Evolutionary conservation across 1,139 yeast genomes (phyloP).

Genomic region (Hyphopichia wangnamkhiaoensis): DNA sequence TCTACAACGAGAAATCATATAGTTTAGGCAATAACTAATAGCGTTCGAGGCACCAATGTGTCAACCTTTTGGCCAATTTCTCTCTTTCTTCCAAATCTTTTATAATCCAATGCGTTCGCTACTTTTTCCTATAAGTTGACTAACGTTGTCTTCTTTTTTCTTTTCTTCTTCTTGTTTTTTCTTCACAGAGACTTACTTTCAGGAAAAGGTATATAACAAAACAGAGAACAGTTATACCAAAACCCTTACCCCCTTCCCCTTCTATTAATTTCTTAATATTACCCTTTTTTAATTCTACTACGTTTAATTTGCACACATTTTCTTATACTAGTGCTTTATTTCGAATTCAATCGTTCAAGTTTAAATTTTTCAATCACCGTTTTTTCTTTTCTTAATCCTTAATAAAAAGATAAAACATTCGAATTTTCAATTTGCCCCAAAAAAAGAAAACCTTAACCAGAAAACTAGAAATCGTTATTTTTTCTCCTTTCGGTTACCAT

Average conservation of each 20-base stretch:
- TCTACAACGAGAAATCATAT: too few relatives aligned
- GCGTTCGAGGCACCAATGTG: neutral
- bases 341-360: too few relatives aligned
- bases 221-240: constrained; percentile 1
- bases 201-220: neutral
- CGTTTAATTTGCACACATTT: too few relatives aligned
- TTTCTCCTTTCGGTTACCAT: neutral
- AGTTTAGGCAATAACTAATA: too few relatives aligned
- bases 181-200: neutral
- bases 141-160: neutral
- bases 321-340: too few relatives aligned
- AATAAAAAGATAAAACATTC: neutral
- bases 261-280: neutral
- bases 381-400: too few relatives aligned
- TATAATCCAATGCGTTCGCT: neutral
- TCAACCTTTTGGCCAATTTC: neutral
- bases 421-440: neutral
- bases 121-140: neutral
- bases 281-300: neutral
- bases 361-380: too few relatives aligned
- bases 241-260: neutral
- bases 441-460: neutral
- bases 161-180: neutral
- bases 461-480: neutral
- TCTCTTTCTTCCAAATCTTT: neutral